Evolutionary conservation across 2,329 filamentous ascomycete genomes (phyloP).

Genomic region (Exophiala sp.): DNA sequence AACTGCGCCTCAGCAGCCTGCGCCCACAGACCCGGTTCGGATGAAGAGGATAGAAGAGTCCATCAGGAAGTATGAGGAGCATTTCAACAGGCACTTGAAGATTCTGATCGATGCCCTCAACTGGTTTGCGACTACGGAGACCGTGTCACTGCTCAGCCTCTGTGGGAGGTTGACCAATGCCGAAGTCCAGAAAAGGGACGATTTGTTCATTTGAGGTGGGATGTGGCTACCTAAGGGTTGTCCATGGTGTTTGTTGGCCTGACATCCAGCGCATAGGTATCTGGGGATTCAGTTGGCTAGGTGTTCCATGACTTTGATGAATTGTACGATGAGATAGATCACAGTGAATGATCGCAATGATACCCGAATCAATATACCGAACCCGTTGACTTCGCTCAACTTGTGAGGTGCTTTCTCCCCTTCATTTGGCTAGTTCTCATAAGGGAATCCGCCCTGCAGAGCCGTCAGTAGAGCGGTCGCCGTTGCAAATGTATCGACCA

Average conservation of each 20-base stretch:
- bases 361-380: too few species aligned
- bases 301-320: background rate
- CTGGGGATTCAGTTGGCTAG: background rate
- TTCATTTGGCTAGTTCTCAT: too few species aligned
- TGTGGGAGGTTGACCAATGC: constrained; percentile 63
- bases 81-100: constrained; percentile 86
- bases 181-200: constrained; percentile 28
- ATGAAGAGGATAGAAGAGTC: constrained; percentile 78
- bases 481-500: too few species aligned
- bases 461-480: too few species aligned
- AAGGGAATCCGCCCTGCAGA: too few species aligned
- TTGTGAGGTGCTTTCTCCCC: too few species aligned
- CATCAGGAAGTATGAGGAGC: constrained; percentile 83
- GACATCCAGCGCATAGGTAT: background rate
- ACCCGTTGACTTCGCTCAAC: too few species aligned
- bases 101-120: constrained; percentile 91
- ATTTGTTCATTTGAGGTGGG: constrained; percentile 16
- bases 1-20: constrained; percentile 21
- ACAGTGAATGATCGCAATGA: background rate
- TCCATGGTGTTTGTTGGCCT: background rate
- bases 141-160: constrained; percentile 82
- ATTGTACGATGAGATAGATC: background rate
- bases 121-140: constrained; percentile 95
- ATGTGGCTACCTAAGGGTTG: background rate
- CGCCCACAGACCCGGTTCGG: constrained; percentile 48